phyloP scores from a whole-genome alignment of 495 filamentous ascomycete genomes.

The Pyrenula massariospora region DNA sequence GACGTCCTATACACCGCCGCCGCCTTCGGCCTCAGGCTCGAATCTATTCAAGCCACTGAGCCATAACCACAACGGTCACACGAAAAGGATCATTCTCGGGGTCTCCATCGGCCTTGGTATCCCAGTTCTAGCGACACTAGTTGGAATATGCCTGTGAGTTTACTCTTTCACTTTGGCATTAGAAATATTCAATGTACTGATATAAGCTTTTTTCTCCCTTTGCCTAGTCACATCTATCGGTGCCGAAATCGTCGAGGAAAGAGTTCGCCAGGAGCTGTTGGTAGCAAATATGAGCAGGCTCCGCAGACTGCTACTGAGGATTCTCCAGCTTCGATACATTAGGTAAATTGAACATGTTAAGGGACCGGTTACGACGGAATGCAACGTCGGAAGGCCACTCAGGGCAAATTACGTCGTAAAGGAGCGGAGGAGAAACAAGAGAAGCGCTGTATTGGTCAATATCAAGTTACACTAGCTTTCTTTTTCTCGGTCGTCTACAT shows the following conservation, averaged over 20 bases:
- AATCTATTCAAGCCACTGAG: conserved; percentile 6
- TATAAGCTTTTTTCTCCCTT: neutral
- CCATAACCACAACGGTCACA: conserved; percentile 7
- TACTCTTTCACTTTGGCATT: neutral
- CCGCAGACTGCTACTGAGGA: neutral
- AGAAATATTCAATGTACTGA: conserved; percentile 1
- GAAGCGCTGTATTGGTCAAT: no score
- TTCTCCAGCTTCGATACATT: neutral
- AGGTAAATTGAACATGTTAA: neutral
- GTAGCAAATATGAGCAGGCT: neutral
- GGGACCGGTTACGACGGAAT: no score
- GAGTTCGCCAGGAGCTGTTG: neutral
- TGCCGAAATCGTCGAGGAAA: conserved; percentile 1
- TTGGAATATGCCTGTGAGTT: conserved; percentile 21
- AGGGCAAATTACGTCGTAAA: no score
- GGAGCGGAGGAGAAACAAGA: no score
- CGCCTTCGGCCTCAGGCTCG: neutral
- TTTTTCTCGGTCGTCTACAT: no score
- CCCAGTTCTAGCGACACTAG: conserved; percentile 20
- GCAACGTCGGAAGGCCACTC: no score
- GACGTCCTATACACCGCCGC: conserved; percentile 14
- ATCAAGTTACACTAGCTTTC: no score
- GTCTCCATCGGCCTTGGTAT: conserved; percentile 30
- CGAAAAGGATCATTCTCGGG: conserved; percentile 28
- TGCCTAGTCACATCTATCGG: conserved; percentile 4